A percentile compares a stretch with the other conserved stretches of the same genome.
Conservation (phyloP, 306 rosid genomes). For the Argentina anserina region DNA sequence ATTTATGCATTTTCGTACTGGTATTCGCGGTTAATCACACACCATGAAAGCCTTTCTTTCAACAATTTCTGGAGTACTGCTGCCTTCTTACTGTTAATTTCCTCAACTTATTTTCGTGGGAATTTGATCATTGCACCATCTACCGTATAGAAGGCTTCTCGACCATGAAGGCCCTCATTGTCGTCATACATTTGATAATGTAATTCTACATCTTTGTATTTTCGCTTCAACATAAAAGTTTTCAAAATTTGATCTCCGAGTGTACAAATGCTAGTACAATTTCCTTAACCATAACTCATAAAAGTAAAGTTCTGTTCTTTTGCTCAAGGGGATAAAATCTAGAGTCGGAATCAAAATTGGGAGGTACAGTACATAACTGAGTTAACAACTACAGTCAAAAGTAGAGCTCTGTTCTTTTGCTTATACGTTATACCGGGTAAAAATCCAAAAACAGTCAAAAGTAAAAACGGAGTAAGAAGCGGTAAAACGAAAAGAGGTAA, state of each 20-base stretch:
- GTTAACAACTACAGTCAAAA: background rate
- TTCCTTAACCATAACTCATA: background rate
- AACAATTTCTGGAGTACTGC: slow-evolving; percentile 1
- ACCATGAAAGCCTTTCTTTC: slow-evolving; percentile 20
- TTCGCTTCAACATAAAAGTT: background rate
- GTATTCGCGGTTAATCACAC: slow-evolving; percentile 1
- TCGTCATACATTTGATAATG: too few relatives aligned
- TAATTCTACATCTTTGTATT: background rate
- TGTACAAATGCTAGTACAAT: background rate
- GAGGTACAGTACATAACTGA: background rate
- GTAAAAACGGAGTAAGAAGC: background rate
- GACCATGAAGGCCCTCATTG: too few relatives aligned
- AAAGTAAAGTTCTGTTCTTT: background rate
- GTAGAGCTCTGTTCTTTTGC: background rate
- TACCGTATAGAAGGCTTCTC: too few relatives aligned
- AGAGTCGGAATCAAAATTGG: background rate
- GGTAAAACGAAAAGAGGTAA: background rate
- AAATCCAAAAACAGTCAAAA: background rate
- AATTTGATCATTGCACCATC: background rate
- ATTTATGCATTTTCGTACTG: slow-evolving; percentile 22
- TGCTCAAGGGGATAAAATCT: background rate
- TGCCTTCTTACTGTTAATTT: background rate
- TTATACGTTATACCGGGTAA: too few relatives aligned
- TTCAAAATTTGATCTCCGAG: background rate
- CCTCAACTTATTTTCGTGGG: background rate